Conservation (phyloP, 805 yeast species). For the Metschnikowia reukaufii region DNA sequence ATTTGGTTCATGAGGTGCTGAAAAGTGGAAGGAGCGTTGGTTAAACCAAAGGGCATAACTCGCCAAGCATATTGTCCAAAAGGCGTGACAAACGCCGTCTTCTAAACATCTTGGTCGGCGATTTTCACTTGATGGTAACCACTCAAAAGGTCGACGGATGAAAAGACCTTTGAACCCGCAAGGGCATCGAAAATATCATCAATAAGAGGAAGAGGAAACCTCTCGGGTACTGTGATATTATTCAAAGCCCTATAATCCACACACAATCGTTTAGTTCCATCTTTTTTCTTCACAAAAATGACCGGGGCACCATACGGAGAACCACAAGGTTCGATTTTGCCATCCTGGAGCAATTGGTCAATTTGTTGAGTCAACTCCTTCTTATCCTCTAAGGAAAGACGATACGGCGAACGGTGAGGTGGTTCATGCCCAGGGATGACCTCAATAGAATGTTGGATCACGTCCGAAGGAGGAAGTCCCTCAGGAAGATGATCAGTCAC, state of each 20-base stretch:
- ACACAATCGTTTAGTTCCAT: conserved; percentile 7
- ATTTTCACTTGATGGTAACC: conserved; percentile 13
- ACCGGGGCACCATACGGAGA: conserved; percentile 11
- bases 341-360: neutral
- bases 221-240: conserved; percentile 4
- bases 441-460: conserved; percentile 2
- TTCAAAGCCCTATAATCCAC: conserved; percentile 12
- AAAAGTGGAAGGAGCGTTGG: conserved; percentile 10
- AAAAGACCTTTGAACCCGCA: conserved; percentile 8
- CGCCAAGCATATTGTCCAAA: conserved; percentile 13
- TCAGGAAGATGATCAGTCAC: neutral
- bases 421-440: neutral
- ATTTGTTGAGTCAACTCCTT: conserved; percentile 2
- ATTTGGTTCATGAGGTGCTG: conserved; percentile 9
- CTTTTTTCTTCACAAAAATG: conserved; percentile 9
- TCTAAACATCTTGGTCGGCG: neutral
- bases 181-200: conserved; percentile 8
- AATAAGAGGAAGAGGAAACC: conserved; percentile 8
- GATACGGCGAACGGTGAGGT: conserved; percentile 1
- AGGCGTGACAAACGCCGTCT: conserved; percentile 12
- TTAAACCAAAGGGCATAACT: conserved; percentile 13
- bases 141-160: conserved; percentile 6
- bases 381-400: conserved; percentile 2
- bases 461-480: neutral
- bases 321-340: conserved; percentile 4